These are phyloP conservation scores for Paracamarosporium sp. DNA, from an alignment of 2,329 filamentous ascomycete species.

Conservation along the genomic window DNA sequence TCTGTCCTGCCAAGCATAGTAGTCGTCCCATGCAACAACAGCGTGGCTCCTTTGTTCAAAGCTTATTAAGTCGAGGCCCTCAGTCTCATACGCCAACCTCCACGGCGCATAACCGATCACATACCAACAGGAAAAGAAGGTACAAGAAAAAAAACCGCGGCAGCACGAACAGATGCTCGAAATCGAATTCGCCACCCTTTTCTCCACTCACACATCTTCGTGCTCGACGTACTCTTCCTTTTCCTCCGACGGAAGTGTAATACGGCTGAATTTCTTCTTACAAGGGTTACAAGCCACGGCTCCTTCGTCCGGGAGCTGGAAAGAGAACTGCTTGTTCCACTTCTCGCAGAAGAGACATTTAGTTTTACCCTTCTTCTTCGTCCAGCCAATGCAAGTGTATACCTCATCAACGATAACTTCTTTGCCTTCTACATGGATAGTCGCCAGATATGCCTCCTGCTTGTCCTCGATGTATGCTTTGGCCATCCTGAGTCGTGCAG, in stretches of 20 bases:
- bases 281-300: background rate
- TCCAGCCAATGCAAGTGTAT: background rate
- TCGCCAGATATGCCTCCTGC: background rate
- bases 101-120: too few species aligned
- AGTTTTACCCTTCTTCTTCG: background rate
- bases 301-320: background rate
- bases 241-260: background rate
- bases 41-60: too few species aligned
- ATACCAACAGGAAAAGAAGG: too few species aligned
- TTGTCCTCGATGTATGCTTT: background rate
- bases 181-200: too few species aligned
- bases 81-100: too few species aligned
- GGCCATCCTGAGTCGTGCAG: background rate
- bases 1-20: too few species aligned
- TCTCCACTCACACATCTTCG: background rate
- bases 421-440: background rate
- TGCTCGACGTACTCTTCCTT: background rate
- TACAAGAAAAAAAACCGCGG: too few species aligned
- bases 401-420: background rate
- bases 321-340: background rate
- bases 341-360: background rate
- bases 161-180: too few species aligned
- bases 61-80: too few species aligned
- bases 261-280: background rate
- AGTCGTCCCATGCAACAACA: too few species aligned